These are phyloP conservation scores for Claviceps capensis DNA, from an alignment of 2,329 filamentous ascomycete species.

Conservation along the genomic window DNA sequence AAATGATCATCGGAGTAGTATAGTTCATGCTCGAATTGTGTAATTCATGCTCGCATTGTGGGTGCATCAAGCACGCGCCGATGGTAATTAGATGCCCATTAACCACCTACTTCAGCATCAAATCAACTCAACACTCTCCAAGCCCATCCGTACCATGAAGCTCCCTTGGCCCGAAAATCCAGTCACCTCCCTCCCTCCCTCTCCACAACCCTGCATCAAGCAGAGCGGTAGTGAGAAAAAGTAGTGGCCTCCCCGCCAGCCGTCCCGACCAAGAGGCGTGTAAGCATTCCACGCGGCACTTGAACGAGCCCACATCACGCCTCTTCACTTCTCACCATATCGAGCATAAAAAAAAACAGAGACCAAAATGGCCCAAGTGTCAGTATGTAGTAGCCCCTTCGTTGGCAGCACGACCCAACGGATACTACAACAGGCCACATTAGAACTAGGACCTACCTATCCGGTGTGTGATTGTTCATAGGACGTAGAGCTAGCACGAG, in stretches of 20 bases:
- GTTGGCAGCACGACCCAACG: neutral
- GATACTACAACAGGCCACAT: neutral
- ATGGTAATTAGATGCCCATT: too few species aligned
- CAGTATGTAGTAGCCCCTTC: neutral
- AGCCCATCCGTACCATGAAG: too few species aligned
- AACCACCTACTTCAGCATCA: too few species aligned
- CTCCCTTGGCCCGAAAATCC: too few species aligned
- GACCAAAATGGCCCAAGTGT: neutral
- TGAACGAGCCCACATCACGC: neutral
- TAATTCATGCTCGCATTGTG: too few species aligned
- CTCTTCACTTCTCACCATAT: neutral
- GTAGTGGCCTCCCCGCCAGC: conserved; percentile 11
- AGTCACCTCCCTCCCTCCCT: conserved; percentile 14
- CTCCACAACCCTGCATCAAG: conserved; percentile 35
- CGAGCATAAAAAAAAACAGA: neutral
- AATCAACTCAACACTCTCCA: too few species aligned
- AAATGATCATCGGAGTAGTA: too few species aligned
- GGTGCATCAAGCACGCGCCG: too few species aligned
- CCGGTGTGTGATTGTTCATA: neutral
- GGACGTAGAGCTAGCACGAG: too few species aligned
- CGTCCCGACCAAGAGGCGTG: neutral
- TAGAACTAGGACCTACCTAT: neutral
- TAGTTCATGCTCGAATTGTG: too few species aligned
- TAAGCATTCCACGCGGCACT: neutral
- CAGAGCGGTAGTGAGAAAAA: conserved; percentile 41